A percentile compares a stretch with the other conserved stretches of the same genome.
Conservation (phyloP, 1,284 basidiomycete species). For the Phlebopus sp. region DNA sequence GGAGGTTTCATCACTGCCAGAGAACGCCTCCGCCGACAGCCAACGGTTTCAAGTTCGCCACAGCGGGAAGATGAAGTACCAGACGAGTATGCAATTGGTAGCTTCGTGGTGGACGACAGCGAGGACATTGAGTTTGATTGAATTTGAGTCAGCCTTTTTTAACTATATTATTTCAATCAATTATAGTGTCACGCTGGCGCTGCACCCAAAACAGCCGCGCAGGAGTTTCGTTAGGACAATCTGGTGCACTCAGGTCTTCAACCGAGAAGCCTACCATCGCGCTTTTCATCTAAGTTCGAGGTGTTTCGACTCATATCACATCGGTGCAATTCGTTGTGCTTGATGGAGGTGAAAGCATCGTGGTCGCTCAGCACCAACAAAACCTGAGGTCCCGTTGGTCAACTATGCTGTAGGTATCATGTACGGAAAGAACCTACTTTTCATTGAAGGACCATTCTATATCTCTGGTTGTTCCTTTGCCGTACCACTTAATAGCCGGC, state of each 20-base stretch:
- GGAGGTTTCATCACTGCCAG: slow-evolving; percentile 35
- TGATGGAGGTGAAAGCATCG: neutral
- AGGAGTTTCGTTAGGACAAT: too few relatives aligned
- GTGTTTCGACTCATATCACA: too few relatives aligned
- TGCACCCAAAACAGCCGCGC: neutral
- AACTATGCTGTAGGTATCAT: neutral
- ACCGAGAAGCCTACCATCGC: too few relatives aligned
- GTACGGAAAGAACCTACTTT: slow-evolving; percentile 34
- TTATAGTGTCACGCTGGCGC: neutral
- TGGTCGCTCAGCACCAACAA: neutral
- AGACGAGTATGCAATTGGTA: slow-evolving; percentile 68
- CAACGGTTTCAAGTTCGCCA: slow-evolving; percentile 59
- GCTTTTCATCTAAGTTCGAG: too few relatives aligned
- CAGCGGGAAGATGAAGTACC: slow-evolving; percentile 42
- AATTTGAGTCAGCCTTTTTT: neutral
- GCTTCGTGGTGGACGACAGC: slow-evolving; percentile 77
- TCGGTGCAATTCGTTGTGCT: too few relatives aligned
- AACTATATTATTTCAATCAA: neutral
- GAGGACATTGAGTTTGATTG: slow-evolving; percentile 42
- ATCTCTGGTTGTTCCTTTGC: slow-evolving; percentile 34
- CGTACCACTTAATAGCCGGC: slow-evolving; percentile 59
- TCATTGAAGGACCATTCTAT: slow-evolving; percentile 58
- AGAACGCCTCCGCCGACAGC: slow-evolving; percentile 26
- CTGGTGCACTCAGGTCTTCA: too few relatives aligned
- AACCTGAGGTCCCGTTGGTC: neutral